Evolutionary conservation across 2,329 filamentous ascomycete species (phyloP).

Genomic region (Cladophialophora exuberans): DNA sequence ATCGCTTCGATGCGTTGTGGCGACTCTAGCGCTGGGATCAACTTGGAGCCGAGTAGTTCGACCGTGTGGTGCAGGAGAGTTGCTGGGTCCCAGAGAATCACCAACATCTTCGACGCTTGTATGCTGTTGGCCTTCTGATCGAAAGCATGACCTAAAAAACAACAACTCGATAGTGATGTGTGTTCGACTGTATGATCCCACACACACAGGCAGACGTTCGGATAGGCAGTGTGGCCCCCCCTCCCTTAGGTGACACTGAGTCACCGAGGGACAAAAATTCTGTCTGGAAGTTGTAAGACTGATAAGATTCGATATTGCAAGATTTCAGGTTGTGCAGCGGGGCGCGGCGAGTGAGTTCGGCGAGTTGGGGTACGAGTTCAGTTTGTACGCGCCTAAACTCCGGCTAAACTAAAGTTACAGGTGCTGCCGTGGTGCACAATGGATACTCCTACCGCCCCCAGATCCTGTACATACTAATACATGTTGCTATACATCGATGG

Average conservation of each 20-base stretch:
- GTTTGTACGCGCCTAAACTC: no score
- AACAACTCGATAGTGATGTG: neutral
- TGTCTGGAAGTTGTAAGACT: no score
- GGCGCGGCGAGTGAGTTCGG: no score
- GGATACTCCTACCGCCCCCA: neutral
- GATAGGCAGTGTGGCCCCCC: no score
- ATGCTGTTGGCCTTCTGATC: neutral
- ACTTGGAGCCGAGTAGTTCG: constrained; percentile 31
- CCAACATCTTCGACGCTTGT: constrained; percentile 29
- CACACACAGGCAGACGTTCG: no score
- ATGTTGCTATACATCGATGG: constrained; percentile 8
- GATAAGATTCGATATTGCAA: no score
- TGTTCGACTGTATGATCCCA: no score
- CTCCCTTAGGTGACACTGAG: no score
- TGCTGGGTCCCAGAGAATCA: constrained; percentile 33
- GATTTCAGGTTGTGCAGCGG: no score
- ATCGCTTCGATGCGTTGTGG: constrained; percentile 32
- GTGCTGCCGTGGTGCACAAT: neutral
- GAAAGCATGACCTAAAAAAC: constrained; percentile 13
- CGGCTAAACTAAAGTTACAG: neutral
- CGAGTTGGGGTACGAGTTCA: no score
- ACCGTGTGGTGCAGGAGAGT: constrained; percentile 33
- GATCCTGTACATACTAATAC: constrained; percentile 7
- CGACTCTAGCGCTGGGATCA: constrained; percentile 32
- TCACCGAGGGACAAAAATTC: no score